Percentiles rank a stretch among this genome's conserved stretches.
Evolutionary conservation across 2,329 filamentous ascomycete species (phyloP).

Genomic region (Colletotrichum sp.): DNA sequence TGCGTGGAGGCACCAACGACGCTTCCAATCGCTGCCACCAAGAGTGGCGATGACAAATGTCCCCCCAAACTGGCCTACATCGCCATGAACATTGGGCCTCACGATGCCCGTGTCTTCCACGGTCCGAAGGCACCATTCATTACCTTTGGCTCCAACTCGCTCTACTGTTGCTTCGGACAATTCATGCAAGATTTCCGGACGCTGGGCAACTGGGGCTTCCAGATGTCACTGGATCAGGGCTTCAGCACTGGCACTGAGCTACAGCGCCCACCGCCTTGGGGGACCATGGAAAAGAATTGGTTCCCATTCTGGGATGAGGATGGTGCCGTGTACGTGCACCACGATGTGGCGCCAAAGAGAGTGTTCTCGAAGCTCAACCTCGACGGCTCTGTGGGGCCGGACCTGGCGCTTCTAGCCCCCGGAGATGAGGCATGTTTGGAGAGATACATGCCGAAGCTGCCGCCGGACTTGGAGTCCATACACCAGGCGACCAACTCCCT

Average conservation of each 20-base stretch:
- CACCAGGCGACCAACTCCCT: constrained; percentile 68
- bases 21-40: constrained; percentile 52
- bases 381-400: constrained; percentile 51
- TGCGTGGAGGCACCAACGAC: constrained; percentile 46
- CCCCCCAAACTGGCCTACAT: constrained; percentile 46
- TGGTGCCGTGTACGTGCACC: constrained; percentile 54
- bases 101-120: constrained; percentile 63
- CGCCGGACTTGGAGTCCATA: constrained; percentile 46
- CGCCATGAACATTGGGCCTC: constrained; percentile 54
- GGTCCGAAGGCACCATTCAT: constrained; percentile 55
- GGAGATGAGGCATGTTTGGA: constrained; percentile 51
- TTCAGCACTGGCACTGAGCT: constrained; percentile 56
- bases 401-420: constrained; percentile 45
- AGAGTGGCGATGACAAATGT: constrained; percentile 43
- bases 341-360: constrained; percentile 56
- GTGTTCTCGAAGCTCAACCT: constrained; percentile 49
- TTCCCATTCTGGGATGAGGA: constrained; percentile 64
- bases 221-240: constrained; percentile 26
- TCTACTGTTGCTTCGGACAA: constrained; percentile 60
- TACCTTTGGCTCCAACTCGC: constrained; percentile 61
- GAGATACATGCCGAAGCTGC: constrained; percentile 47
- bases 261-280: constrained; percentile 50
- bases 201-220: constrained; percentile 48
- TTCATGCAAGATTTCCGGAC: constrained; percentile 60
- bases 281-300: constrained; percentile 64